Conservation (phyloP, 1,284 basidiomycete genomes). For the Trichosporon sp. region DNA sequence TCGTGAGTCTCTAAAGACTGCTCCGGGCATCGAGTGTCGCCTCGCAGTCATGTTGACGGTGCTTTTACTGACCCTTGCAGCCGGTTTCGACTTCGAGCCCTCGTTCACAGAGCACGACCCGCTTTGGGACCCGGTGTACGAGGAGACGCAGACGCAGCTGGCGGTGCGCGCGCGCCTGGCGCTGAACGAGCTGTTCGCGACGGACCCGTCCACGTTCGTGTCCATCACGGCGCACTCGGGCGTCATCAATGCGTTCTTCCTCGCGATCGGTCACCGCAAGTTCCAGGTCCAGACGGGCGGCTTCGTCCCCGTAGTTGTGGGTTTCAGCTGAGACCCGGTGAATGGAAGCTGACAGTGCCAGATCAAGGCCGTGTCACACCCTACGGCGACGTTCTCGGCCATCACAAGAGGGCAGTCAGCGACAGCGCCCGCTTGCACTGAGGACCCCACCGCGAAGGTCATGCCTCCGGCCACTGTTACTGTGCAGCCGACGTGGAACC, state of each 20-base stretch:
- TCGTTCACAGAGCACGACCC: conserved; percentile 42
- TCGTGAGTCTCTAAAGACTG: conserved; percentile 23
- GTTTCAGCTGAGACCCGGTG: background rate
- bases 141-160: conserved; percentile 32
- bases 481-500: background rate
- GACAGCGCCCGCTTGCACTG: conserved; percentile 21
- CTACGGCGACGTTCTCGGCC: conserved; percentile 18
- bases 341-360: conserved; percentile 3
- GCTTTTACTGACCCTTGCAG: conserved; percentile 10
- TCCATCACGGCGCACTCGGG: conserved; percentile 46
- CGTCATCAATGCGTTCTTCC: conserved; percentile 38
- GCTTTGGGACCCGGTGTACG: conserved; percentile 33
- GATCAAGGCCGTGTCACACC: conserved; percentile 23
- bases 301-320: conserved; percentile 27
- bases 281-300: conserved; percentile 34
- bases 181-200: conserved; percentile 41
- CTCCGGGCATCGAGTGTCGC: too few relatives aligned
- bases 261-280: conserved; percentile 27
- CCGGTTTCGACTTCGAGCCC: conserved; percentile 33
- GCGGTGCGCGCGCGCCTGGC: conserved; percentile 27
- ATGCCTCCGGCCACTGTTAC: background rate
- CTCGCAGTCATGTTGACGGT: too few relatives aligned
- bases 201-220: conserved; percentile 33
- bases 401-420: conserved; percentile 25
- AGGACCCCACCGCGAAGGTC: conserved; percentile 9